Evolutionary conservation across 169 alveolate genomes (phyloP), one percentile per base, ranked within the genome.

Genomic region (Cryptosporidium viatorum): DNA sequence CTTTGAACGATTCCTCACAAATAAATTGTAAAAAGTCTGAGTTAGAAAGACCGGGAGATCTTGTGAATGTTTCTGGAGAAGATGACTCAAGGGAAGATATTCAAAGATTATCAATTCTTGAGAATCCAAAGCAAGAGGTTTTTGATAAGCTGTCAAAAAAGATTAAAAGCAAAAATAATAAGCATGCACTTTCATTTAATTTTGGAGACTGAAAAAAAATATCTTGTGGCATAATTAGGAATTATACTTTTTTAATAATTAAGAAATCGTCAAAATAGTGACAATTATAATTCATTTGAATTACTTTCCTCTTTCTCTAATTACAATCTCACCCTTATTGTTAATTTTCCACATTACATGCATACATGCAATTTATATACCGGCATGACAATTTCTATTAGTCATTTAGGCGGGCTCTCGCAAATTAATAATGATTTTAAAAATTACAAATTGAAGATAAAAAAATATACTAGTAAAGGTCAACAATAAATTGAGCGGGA

Each of bases 131-230:
- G 5, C 55, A 2, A 16, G 55, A 16, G 0, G 9, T 14, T 3
- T 48, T 16, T 10, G 18, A 55, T 0, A 55, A 8, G 1, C 0
- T 7, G 3, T 21, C 67, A n/a, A 55, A 37, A 9, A 55, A n/a
- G 35, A 26, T 55, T 10, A 55, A 26, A 8, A 26, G 37, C 67
- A 55, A 8, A 26, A 55, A 55, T 2, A 55, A 55, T 10, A 55
- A 55, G 35, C 67, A 55, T 55, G 67, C 67, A 8, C 67, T 55
- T 26, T 55, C 67, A 3, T 55, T 55, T 26, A 55, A n/a, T 21
- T 55, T 55, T 10, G 67, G 67, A 6, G 67, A 55, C 9, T 55
- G 43, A 37, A 23, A 3, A 8, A 12, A 23, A 26, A 55, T 26
- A 7, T 48, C 5, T 0, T 7, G 21, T 5, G 8, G 0, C 21